These are phyloP conservation scores for Epichloe sylvatica DNA, from an alignment of 2,329 filamentous ascomycete species.

Conservation along the genomic window DNA sequence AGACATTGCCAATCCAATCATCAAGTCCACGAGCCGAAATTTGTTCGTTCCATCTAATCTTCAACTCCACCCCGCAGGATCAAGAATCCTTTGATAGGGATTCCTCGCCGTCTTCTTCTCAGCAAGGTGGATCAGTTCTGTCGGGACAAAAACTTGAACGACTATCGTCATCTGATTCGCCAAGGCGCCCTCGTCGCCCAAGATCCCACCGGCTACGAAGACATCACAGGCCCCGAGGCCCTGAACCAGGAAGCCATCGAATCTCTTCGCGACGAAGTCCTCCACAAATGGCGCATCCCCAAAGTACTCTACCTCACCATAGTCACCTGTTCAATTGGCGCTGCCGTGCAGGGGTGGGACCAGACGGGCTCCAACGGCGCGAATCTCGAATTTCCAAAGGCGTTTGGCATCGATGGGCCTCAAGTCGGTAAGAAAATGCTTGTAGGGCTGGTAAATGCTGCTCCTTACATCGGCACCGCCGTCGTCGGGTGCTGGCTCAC, in stretches of 20 bases:
- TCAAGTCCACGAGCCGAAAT: background rate
- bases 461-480: constrained; percentile 35
- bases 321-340: constrained; percentile 52
- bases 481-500: constrained; percentile 50
- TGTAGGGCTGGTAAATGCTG: constrained; percentile 54
- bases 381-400: constrained; percentile 44
- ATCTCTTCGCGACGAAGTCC: constrained; percentile 44
- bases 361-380: constrained; percentile 51
- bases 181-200: constrained; percentile 65
- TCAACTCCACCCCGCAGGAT: constrained; percentile 19
- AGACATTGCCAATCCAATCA: constrained; percentile 7
- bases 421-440: constrained; percentile 29
- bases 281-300: constrained; percentile 55
- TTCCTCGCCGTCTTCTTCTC: constrained; percentile 37
- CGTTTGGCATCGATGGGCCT: constrained; percentile 30
- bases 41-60: background rate
- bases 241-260: constrained; percentile 46
- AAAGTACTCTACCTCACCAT: constrained; percentile 52
- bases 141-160: constrained; percentile 39
- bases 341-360: constrained; percentile 58
- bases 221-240: constrained; percentile 40
- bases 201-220: constrained; percentile 48
- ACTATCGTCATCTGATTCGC: constrained; percentile 44
- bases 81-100: constrained; percentile 36
- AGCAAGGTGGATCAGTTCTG: constrained; percentile 49